A percentile compares a stretch with the other conserved stretches of the same genome.
These are phyloP conservation scores for Aspergillus affinis DNA, from an alignment of 495 filamentous ascomycete species.

Conservation along the genomic window DNA sequence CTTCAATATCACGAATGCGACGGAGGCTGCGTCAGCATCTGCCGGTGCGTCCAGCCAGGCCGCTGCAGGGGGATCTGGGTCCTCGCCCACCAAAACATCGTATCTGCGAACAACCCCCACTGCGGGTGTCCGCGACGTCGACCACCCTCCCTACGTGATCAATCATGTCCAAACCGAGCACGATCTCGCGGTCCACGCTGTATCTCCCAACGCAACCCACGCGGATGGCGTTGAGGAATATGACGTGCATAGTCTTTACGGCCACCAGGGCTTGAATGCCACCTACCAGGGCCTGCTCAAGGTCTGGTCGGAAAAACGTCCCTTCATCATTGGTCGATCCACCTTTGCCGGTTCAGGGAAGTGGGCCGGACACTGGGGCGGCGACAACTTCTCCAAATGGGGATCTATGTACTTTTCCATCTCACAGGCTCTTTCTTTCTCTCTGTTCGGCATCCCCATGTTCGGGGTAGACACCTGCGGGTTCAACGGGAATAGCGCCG, in stretches of 20 bases:
- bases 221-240: conserved; percentile 71
- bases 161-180: conserved; percentile 68
- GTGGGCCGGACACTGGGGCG: conserved; percentile 86
- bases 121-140: conserved; percentile 69
- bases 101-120: conserved; percentile 67
- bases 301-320: conserved; percentile 64
- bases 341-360: conserved; percentile 80
- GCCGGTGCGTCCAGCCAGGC: conserved; percentile 53
- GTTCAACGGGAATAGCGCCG: conserved; percentile 68
- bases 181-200: conserved; percentile 70
- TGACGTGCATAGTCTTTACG: conserved; percentile 76
- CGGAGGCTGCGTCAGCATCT: conserved; percentile 62
- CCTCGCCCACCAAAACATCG: conserved; percentile 38
- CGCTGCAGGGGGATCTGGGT: conserved; percentile 38
- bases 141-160: conserved; percentile 78
- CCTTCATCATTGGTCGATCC: conserved; percentile 83
- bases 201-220: conserved; percentile 78
- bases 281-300: conserved; percentile 71
- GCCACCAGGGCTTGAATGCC: conserved; percentile 74
- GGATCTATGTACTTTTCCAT: conserved; percentile 74
- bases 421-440: conserved; percentile 76
- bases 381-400: conserved; percentile 74
- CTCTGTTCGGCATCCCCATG: conserved; percentile 84
- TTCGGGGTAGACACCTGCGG: conserved; percentile 84
- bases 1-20: conserved; percentile 68